Base-by-base conservation (phyloP, 352 stramenopile species). In the Globisporangium radiosum region DNA sequence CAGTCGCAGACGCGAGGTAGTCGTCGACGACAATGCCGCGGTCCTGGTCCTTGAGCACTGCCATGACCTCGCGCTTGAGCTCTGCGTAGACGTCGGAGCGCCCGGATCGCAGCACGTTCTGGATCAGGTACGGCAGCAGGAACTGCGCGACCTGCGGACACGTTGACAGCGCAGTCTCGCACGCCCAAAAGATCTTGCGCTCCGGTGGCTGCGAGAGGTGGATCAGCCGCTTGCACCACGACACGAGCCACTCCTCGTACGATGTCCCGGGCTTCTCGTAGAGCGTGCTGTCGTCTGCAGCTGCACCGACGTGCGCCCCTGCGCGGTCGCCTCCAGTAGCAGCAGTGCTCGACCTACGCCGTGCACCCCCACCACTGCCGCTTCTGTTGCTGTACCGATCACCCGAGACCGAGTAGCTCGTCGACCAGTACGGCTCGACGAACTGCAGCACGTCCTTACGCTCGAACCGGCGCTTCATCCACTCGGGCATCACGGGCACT, bases 381-480 rank as follows among this genome's bases (percentile, higher is more conserved):
- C 39, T 66, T 14, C 57, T 61, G 37, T 17, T 47, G n/a, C 6
- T 57, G 56, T 15, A 49, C 3, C 58, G 60, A 62, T 61, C 49
- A 38, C 57, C 65, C 48, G 53, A 66, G 10, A 92, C 43, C 3
- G 62, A 65, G 62, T 97, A 97, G 44, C 90, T 87, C 36, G 87
- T 94, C 47, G 81, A 88, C 88, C 87, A 97, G 55, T 95, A 97
- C 9, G 87, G 88, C 50, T 92, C 84, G 7, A 96, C 75, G 58
- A 94, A 88, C 63, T 97, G 81, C 44, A 96, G 64, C 6, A 96
- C 78, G 47, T 90, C 75, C 60, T 90, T 91, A 19, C 81, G 73
- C 44, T 95, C 84, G 54, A 95, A 94, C 57, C 81, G 56, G 47
- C 84, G 73, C 63, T 88, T 91, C 70, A 95, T 88, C 82, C 85